Percentiles rank a stretch among this genome's conserved stretches.
These are phyloP conservation scores for Nephelium lappaceum DNA, from an alignment of 345 rosid genomes.

Conservation along the genomic window DNA sequence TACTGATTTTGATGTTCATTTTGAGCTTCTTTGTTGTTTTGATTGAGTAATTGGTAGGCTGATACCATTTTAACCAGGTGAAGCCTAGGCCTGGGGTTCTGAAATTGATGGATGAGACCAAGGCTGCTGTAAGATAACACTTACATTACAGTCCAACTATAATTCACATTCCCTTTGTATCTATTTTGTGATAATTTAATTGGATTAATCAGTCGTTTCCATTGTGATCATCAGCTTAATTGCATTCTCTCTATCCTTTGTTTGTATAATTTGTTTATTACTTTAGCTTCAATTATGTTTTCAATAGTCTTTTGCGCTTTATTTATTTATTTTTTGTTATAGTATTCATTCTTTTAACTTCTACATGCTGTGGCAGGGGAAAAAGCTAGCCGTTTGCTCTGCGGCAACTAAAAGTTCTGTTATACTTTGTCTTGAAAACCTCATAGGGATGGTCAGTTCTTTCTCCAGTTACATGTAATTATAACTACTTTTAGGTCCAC, in stretches of 20 bases:
- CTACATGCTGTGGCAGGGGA: slow-evolving; percentile 52
- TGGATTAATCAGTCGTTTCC: not conserved
- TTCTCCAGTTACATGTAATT: not conserved
- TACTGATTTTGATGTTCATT: not conserved
- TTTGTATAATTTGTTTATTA: not conserved
- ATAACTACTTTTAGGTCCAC: not conserved
- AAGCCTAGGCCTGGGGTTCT: slow-evolving; percentile 90
- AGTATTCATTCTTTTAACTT: not conserved
- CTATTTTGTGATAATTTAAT: not conserved
- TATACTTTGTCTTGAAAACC: slow-evolving; percentile 84
- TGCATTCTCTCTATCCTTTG: not conserved
- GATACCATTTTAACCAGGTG: slow-evolving; percentile 53
- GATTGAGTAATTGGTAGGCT: not conserved
- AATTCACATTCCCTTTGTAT: not conserved
- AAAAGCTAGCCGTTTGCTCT: slow-evolving; percentile 81
- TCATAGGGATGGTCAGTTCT: slow-evolving; percentile 67
- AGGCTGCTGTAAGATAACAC: slow-evolving; percentile 70
- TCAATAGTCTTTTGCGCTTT: not conserved
- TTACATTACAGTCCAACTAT: not conserved
- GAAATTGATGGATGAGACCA: slow-evolving; percentile 92
- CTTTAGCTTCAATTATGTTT: not conserved
- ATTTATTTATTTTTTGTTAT: not conserved
- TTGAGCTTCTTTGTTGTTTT: not conserved
- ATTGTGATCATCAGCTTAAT: not conserved
- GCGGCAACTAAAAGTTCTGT: slow-evolving; percentile 99